Percentiles rank a stretch among this genome's conserved stretches.
These are phyloP conservation scores for Eucalyptus cloeziana DNA, from an alignment of 345 rosid genomes.

Conservation along the genomic window DNA sequence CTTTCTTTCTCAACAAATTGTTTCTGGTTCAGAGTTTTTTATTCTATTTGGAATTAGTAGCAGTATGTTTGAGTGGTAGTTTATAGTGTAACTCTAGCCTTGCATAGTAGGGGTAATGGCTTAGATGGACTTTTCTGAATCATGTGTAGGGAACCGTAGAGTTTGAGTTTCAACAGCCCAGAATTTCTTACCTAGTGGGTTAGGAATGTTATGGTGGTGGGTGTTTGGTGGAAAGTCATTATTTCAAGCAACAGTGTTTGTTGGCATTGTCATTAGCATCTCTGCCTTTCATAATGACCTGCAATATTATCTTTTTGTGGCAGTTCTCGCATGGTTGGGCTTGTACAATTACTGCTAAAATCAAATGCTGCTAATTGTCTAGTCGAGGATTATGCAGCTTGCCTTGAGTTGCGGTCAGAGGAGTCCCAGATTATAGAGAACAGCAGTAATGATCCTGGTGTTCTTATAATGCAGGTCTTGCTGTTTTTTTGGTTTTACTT, in stretches of 20 bases:
- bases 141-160: neutral
- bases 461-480: conserved; percentile 82
- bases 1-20: neutral
- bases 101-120: neutral
- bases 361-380: conserved; percentile 56
- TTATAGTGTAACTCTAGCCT: neutral
- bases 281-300: neutral
- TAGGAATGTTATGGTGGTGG: neutral
- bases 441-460: conserved; percentile 67
- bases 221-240: neutral
- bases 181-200: neutral
- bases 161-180: neutral
- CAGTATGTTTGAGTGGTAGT: neutral
- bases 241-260: neutral
- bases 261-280: neutral
- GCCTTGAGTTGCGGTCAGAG: conserved; percentile 75
- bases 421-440: conserved; percentile 65
- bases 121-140: neutral
- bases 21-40: neutral
- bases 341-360: conserved; percentile 73
- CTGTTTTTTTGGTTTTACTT: neutral
- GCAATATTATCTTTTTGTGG: neutral
- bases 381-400: conserved; percentile 85
- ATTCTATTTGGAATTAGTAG: neutral
- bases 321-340: conserved; percentile 92